Conservation (phyloP, 768 basidiomycete species). For the Chiua virens region DNA sequence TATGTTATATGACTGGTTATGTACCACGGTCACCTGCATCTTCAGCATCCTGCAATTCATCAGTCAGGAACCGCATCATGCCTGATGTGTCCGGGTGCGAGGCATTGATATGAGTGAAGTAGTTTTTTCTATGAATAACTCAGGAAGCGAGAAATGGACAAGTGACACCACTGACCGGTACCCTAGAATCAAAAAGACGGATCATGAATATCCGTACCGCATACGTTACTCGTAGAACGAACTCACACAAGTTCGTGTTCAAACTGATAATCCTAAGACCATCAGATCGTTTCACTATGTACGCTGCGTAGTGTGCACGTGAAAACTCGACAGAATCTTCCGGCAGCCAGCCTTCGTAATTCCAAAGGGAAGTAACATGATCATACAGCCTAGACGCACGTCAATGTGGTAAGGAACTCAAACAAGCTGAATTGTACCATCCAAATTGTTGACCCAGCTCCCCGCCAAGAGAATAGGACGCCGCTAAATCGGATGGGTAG, state of each 20-base stretch:
- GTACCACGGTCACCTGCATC: conserved; percentile 70
- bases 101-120: conserved; percentile 77
- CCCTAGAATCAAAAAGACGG: conserved; percentile 23
- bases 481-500: conserved; percentile 57
- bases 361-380: conserved; percentile 69
- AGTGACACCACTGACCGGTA: conserved; percentile 24
- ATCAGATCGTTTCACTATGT: conserved; percentile 64
- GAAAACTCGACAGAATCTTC: conserved; percentile 55
- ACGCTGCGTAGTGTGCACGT: conserved; percentile 68
- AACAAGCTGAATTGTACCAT: conserved; percentile 43
- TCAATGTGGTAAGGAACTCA: neutral
- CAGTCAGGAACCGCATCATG: conserved; percentile 75
- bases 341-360: conserved; percentile 69
- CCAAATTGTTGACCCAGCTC: conserved; percentile 58
- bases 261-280: conserved; percentile 71
- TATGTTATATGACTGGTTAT: conserved; percentile 6
- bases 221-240: neutral
- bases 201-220: neutral
- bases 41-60: conserved; percentile 77
- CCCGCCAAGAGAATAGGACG: conserved; percentile 57
- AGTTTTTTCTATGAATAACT: conserved; percentile 50
- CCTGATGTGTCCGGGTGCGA: conserved; percentile 68
- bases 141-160: conserved; percentile 3
- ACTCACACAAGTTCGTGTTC: conserved; percentile 75
- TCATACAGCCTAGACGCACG: conserved; percentile 65